phyloP scores from a whole-genome alignment of 2,329 filamentous ascomycete genomes.

The Cucurbitaria berberidis region DNA sequence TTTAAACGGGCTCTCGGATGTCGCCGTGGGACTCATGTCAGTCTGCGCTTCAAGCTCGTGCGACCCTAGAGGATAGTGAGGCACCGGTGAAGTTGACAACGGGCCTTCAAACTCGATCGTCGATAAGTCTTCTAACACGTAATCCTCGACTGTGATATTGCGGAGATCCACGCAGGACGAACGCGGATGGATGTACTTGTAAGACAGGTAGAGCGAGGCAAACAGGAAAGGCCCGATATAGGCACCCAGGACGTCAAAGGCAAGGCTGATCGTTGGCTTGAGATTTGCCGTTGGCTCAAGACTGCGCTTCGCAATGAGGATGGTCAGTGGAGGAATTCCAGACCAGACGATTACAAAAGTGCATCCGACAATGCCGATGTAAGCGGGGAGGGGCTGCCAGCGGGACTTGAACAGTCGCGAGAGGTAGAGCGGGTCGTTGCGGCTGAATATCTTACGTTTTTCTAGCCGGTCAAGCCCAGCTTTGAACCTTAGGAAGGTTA shows the following conservation, averaged over 20 bases:
- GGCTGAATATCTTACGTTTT: conserved; percentile 25
- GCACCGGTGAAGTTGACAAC: neutral
- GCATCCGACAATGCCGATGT: conserved; percentile 36
- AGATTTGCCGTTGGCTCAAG: conserved; percentile 15
- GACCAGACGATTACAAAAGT: conserved; percentile 32
- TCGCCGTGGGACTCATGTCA: conserved; percentile 1
- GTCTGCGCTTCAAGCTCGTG: conserved; percentile 15
- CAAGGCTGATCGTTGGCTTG: conserved; percentile 20
- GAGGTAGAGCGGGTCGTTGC: conserved; percentile 32
- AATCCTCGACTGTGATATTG: conserved; percentile 23
- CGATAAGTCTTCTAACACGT: conserved; percentile 24
- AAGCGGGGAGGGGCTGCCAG: conserved; percentile 42
- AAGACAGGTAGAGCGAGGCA: conserved; percentile 20
- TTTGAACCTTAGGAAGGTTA: conserved; percentile 41
- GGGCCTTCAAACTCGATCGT: conserved; percentile 15
- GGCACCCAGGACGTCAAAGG: conserved; percentile 31
- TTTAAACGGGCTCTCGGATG: conserved; percentile 7
- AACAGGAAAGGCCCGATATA: conserved; percentile 33
- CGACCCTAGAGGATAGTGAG: conserved; percentile 6
- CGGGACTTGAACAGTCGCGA: conserved; percentile 36
- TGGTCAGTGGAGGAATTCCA: conserved; percentile 34
- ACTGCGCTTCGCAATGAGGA: conserved; percentile 20
- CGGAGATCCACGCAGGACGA: conserved; percentile 21
- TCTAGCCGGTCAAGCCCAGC: conserved; percentile 23
- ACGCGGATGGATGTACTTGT: conserved; percentile 26